Evolutionary conservation across 176 grass and related monocot species (phyloP).

Genomic region (Tillandsia fasciculata): DNA sequence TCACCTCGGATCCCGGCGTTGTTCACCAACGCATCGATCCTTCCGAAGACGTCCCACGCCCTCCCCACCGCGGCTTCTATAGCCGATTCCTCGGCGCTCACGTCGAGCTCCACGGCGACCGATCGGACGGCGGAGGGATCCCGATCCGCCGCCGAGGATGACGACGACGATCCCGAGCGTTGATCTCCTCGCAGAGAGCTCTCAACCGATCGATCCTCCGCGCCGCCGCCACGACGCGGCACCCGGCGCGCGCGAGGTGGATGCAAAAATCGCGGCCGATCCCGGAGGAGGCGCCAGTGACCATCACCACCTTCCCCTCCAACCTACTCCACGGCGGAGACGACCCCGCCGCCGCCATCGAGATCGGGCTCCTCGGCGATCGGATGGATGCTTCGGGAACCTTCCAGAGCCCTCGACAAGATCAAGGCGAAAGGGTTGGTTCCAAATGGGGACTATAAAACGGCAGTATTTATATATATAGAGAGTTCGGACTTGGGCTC

Average conservation of each 20-base stretch:
- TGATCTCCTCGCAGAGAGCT: slow-evolving; percentile 78
- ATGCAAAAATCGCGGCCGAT: slow-evolving; percentile 82
- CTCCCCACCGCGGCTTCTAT: slow-evolving; percentile 26
- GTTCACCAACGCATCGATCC: slow-evolving; percentile 39
- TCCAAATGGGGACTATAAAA: too few relatives aligned
- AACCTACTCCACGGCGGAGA: slow-evolving; percentile 39
- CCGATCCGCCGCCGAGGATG: too few relatives aligned
- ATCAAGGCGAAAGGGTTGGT: too few relatives aligned
- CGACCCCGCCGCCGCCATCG: not conserved
- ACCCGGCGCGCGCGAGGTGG: slow-evolving; percentile 52
- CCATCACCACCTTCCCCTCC: slow-evolving; percentile 66
- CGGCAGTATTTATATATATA: too few relatives aligned
- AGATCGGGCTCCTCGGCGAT: too few relatives aligned
- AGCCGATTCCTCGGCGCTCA: slow-evolving; percentile 20
- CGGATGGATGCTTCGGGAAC: too few relatives aligned
- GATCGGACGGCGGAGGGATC: not conserved
- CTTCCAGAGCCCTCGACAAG: too few relatives aligned
- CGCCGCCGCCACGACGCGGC: slow-evolving; percentile 54
- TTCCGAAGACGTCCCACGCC: slow-evolving; percentile 31
- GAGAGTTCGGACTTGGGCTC: too few relatives aligned
- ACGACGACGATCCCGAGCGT: slow-evolving; percentile 2
- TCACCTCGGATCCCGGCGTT: slow-evolving; percentile 41
- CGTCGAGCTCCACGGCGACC: slow-evolving; percentile 28
- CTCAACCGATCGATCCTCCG: slow-evolving; percentile 50
- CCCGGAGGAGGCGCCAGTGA: slow-evolving; percentile 85